Evolutionary conservation across 306 rosid species (phyloP).

Genomic region (Betula pendula): DNA sequence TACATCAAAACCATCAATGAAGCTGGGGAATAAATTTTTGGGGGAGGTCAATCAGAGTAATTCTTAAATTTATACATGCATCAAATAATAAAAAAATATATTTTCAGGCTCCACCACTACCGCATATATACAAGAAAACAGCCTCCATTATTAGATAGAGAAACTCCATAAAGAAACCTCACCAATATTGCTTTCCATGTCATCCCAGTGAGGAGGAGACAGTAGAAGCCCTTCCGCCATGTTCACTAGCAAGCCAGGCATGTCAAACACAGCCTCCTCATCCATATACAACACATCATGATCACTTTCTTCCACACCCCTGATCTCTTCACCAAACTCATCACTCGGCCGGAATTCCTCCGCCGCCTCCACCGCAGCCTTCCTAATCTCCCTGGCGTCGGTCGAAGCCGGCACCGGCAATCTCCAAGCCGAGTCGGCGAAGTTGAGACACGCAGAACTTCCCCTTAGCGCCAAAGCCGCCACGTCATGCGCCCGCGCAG

Average conservation of each 20-base stretch:
- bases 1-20: no score
- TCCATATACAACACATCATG: constrained; percentile 25
- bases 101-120: no score
- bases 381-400: constrained; percentile 48
- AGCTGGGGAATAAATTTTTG: no score
- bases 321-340: constrained; percentile 9
- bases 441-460: constrained; percentile 68
- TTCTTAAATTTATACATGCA: no score
- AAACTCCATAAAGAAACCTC: constrained; percentile 58
- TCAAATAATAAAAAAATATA: no score
- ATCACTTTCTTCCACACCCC: background rate
- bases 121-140: no score
- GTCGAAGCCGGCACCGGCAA: constrained; percentile 43
- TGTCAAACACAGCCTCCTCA: constrained; percentile 32
- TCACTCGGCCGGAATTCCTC: constrained; percentile 29
- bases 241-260: constrained; percentile 40
- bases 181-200: constrained; percentile 20
- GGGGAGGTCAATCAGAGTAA: no score
- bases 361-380: constrained; percentile 64
- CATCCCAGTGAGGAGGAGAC: constrained; percentile 41
- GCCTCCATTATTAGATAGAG: background rate
- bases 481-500: constrained; percentile 87
- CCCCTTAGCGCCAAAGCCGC: constrained; percentile 66
- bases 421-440: constrained; percentile 68
- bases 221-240: constrained; percentile 62